Evolutionary conservation across 1,284 basidiomycete species (phyloP), one percentile per base, ranked within the genome.

Genomic region (Ceratobasidium sp.): DNA sequence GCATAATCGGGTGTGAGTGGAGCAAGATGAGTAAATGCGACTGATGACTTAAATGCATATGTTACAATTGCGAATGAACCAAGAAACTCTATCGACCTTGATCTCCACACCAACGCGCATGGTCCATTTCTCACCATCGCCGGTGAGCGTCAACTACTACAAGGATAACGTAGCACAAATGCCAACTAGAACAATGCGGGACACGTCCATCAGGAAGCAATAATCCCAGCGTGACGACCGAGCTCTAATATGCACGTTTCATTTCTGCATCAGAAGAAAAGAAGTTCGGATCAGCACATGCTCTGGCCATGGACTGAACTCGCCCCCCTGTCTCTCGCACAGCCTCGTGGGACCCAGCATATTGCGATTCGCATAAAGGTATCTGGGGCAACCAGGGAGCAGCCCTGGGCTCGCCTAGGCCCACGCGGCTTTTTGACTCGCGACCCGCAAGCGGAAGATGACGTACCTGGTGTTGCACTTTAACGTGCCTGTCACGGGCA

Each of bases 251-350:
- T 54, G 44, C 38, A 20, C 60, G 44, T 30, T 41, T 75, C 60
- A 75, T 75, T 75, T 75, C 73, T 73, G 70, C 73, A 75, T 75
- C 73, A 75, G 73, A 75, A 75, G 73, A 75, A 52, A 71, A 48
- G 55, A 65, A 52, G 38, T n/a, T 57, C 33, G 16, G 20, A 50
- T 75, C 60, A 75, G 46, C 48, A 75, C 20, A 33, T 48, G 66
- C 23, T 35, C 41, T 66, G 44, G 16, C 57, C 57, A 73, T 73
- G 62, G 73, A 75, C 55, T 65, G 46, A n/a, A 44, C 41, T 12
- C n/a, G 50, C 14, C 44, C 57, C 44, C 57, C 57, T 38, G 27
- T 54, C 27, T 30, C 33, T 52, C 41, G 68, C 54, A 57, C 68
- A 35, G 23, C 41, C 16, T 57, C 33, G 46, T 20, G 38, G 30